Evolutionary conservation across 2,329 filamentous ascomycete species (phyloP).

Genomic region (Tetracladium maxilliforme): DNA sequence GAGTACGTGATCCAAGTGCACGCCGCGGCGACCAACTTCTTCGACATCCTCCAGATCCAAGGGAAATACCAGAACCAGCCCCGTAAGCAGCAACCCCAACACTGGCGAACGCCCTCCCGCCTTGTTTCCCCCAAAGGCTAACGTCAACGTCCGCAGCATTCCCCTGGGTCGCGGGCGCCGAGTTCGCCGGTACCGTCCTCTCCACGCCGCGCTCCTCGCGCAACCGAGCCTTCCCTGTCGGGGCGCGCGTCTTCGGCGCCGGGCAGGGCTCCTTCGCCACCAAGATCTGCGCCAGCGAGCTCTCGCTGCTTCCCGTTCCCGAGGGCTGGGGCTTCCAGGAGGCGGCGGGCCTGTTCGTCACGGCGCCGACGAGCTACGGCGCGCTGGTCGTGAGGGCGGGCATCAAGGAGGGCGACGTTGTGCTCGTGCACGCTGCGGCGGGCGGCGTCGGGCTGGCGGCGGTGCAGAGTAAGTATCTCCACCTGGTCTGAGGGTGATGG

Average conservation of each 20-base stretch:
- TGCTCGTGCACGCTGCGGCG: constrained; percentile 83
- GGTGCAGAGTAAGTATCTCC: too few relatives aligned
- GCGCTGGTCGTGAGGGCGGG: constrained; percentile 66
- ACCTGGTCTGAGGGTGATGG: constrained; percentile 14
- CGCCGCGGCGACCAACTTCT: constrained; percentile 87
- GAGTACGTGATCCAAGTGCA: constrained; percentile 83
- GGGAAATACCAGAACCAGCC: constrained; percentile 94
- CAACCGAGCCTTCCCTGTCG: constrained; percentile 47
- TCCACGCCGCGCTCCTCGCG: constrained; percentile 39
- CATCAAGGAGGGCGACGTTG: constrained; percentile 67
- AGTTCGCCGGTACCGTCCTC: constrained; percentile 72
- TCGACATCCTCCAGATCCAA: constrained; percentile 87
- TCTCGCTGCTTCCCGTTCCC: constrained; percentile 57
- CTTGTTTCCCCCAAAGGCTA: too few relatives aligned
- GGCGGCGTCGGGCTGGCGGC: constrained; percentile 85
- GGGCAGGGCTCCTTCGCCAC: constrained; percentile 78
- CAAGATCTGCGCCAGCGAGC: constrained; percentile 52
- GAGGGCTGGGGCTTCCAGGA: constrained; percentile 71
- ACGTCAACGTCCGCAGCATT: constrained; percentile 35
- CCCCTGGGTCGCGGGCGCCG: constrained; percentile 75
- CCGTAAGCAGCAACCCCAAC: constrained; percentile 13
- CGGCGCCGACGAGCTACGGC: constrained; percentile 79
- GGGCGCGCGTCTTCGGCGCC: constrained; percentile 76
- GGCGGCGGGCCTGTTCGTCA: constrained; percentile 81
- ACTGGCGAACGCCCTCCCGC: neutral